phyloP scores from a whole-genome alignment of 352 stramenopile genomes.

The Pythium scleroteichum region DNA sequence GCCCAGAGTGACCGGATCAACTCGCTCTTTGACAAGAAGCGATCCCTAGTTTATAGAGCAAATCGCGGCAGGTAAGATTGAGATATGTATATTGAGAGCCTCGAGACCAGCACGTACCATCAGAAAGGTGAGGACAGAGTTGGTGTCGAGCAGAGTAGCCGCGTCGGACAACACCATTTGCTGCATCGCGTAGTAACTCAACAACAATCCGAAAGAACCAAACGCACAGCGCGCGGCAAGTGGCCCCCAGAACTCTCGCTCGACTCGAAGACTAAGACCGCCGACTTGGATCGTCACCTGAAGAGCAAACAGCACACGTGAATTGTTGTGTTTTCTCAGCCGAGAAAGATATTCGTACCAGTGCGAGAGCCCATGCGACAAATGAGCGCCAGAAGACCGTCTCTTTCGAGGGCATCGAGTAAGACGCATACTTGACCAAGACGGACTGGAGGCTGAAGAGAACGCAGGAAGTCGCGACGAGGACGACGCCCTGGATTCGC shows the following conservation, averaged over 20 bases:
- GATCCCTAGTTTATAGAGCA: slow-evolving; percentile 26
- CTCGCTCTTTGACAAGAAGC: slow-evolving; percentile 43
- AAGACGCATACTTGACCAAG: slow-evolving; percentile 46
- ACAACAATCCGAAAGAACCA: slow-evolving; percentile 43
- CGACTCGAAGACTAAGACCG: slow-evolving; percentile 33
- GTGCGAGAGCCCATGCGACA: slow-evolving; percentile 40
- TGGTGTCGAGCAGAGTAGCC: slow-evolving; percentile 60
- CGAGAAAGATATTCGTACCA: too few relatives aligned
- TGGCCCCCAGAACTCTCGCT: slow-evolving; percentile 34
- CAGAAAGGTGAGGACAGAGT: slow-evolving; percentile 58
- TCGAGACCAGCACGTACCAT: slow-evolving; percentile 31
- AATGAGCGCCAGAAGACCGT: slow-evolving; percentile 60
- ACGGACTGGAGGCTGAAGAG: slow-evolving; percentile 52
- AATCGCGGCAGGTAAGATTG: not conserved
- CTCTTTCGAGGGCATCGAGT: slow-evolving; percentile 49
- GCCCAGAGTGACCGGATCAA: slow-evolving; percentile 31
- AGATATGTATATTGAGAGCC: too few relatives aligned
- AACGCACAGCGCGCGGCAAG: slow-evolving; percentile 42
- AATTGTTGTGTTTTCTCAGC: too few relatives aligned
- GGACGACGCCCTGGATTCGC: slow-evolving; percentile 26
- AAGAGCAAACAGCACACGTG: not conserved
- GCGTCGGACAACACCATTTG: slow-evolving; percentile 64
- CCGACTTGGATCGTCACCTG: slow-evolving; percentile 33
- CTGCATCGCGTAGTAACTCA: slow-evolving; percentile 56
- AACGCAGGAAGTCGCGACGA: slow-evolving; percentile 52